phyloP scores from a whole-genome alignment of 2,329 filamentous ascomycete species.

The Paecilomyces niveus region DNA sequence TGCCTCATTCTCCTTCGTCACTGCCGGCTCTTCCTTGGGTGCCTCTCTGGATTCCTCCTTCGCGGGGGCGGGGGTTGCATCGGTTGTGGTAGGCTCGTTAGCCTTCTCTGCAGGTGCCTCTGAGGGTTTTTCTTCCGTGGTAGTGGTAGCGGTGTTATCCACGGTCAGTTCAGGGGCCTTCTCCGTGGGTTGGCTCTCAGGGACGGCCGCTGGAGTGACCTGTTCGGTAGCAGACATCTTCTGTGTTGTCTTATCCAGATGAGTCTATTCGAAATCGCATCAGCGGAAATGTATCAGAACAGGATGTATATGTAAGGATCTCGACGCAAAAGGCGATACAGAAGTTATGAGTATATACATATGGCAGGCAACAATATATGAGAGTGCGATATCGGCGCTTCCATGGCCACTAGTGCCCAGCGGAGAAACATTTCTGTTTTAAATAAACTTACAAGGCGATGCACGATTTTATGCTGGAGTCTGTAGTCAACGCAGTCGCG shows the following conservation, averaged over 20 bases:
- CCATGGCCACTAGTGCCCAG: not conserved
- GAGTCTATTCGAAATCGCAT: not conserved
- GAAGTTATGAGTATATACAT: not conserved
- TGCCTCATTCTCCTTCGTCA: slow-evolving; percentile 6
- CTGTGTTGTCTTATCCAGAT: not conserved
- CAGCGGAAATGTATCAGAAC: not conserved
- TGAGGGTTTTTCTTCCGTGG: slow-evolving; percentile 1
- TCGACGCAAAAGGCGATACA: not conserved
- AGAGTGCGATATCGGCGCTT: not conserved
- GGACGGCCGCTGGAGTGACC: slow-evolving; percentile 4
- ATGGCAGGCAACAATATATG: not conserved
- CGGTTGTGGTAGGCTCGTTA: slow-evolving; percentile 3
- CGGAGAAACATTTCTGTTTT: not conserved
- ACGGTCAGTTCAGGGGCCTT: slow-evolving; percentile 1
- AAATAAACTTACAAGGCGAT: not conserved
- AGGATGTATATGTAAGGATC: not conserved
- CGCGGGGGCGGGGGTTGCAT: not conserved
- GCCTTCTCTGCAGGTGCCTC: slow-evolving; percentile 4
- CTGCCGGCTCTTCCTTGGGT: slow-evolving; percentile 5
- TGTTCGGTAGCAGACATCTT: not conserved
- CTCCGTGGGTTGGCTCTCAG: slow-evolving; percentile 8
- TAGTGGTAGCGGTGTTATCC: slow-evolving; percentile 1
- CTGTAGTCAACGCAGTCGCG: not conserved
- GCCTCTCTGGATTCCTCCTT: slow-evolving; percentile 7
- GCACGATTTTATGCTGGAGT: not conserved